Evolutionary conservation across 768 basidiomycete species (phyloP), one percentile per base, ranked within the genome.

Genomic region (Russula ochroleuca): DNA sequence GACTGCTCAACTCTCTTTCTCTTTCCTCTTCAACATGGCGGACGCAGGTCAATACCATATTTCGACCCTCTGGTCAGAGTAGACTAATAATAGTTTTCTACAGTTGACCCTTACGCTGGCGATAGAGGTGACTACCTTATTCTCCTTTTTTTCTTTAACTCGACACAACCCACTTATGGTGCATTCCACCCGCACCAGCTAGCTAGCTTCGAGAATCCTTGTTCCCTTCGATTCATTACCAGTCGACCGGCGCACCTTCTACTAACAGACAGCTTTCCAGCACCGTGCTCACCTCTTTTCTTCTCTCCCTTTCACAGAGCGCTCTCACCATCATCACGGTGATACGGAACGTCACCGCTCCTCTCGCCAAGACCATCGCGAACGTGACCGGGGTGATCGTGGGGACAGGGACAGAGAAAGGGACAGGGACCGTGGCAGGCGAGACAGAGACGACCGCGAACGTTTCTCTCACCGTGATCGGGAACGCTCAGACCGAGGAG

Each of bases 401-500:
- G 69, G 76, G 47, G 69, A 68, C 33, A 53, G 74, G 41, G 70
- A 72, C 50, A 57, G 74, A 10, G 71, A 73, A 5, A 65, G 77
- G 45, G 76, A 75, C 56, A 70, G 73, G 57, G 70, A 70, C 49
- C 66, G 73, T n/a, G 75, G 72, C 50, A 67, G 72, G 47, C 48
- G 63, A 33, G 63, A 55, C 7, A 40, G 63, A 37, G 63, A 64
- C 3, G 71, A 74, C 47, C 65, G 73, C 37, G 73, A 73, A 10
- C 66, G 71, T 14, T 63, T 67, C 50, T 67, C 68, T 28, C 55
- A 70, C 13, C 59, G 69, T n/a, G 67, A 70, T 17, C 57, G 75
- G 43, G 59, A 64, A n/a, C 59, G 63, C 61, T 74, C 74, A 19
- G 75, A 78, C 48, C 77, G 78, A 55, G 73, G 78, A 55, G 73